These are phyloP conservation scores for Trichoderma lentiforme DNA, from an alignment of 2,329 filamentous ascomycete genomes.

Conservation along the genomic window DNA sequence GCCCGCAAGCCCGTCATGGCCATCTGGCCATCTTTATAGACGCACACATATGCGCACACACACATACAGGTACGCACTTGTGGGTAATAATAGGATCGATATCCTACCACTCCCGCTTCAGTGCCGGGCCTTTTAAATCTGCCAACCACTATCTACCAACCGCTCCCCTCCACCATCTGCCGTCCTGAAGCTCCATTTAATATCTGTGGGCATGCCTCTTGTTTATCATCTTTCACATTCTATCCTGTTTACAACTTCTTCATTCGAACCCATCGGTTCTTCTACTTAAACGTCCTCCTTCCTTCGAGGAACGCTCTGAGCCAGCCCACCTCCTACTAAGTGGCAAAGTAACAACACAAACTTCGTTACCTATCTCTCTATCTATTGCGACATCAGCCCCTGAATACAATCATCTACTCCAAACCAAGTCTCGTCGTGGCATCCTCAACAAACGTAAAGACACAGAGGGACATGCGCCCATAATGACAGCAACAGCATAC, in stretches of 20 bases:
- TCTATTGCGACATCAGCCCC: background rate
- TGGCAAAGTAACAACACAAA: background rate
- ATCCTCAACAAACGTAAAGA: constrained; percentile 13
- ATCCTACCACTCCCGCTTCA: constrained; percentile 44
- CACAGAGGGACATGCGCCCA: constrained; percentile 48
- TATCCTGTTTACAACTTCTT: background rate
- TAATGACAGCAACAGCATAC: constrained; percentile 58
- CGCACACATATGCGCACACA: background rate
- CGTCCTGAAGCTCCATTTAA: constrained; percentile 38
- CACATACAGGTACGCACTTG: background rate
- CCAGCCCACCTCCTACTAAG: background rate
- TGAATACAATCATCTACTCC: background rate
- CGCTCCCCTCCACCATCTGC: constrained; percentile 48
- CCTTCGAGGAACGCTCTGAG: background rate
- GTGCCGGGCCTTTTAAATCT: constrained; percentile 47
- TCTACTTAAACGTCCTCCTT: background rate
- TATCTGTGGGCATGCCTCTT: constrained; percentile 41
- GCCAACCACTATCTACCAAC: constrained; percentile 30
- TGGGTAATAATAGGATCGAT: constrained; percentile 22
- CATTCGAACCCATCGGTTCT: background rate
- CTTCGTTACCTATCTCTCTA: background rate
- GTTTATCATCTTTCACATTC: constrained; percentile 34
- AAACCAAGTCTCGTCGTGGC: background rate
- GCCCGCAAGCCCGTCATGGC: constrained; percentile 6
- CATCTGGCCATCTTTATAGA: constrained; percentile 11